These are phyloP conservation scores for Podila clonocystis DNA, from an alignment of 192 early-diverging fungal genomes.

Conservation along the genomic window DNA sequence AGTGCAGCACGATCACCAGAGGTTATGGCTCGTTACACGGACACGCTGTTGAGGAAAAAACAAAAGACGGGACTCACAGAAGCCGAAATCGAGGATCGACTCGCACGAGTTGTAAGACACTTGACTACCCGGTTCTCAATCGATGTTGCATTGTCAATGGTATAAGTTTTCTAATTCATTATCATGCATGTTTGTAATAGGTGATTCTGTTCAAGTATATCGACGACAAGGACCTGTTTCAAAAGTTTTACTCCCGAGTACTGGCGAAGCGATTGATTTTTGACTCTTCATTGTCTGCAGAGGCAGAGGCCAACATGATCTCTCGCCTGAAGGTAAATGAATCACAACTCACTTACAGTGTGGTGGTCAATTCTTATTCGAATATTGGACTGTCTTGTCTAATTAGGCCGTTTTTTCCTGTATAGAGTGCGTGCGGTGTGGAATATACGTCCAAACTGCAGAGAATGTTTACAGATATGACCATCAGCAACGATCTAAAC, in stretches of 20 bases:
- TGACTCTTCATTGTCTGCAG: slow-evolving; percentile 75
- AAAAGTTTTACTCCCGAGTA: slow-evolving; percentile 88
- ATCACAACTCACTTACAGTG: neutral
- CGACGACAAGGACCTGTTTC: slow-evolving; percentile 92
- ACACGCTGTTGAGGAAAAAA: slow-evolving; percentile 75
- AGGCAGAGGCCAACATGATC: slow-evolving; percentile 85
- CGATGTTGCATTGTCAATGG: neutral
- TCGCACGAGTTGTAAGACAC: slow-evolving; percentile 64
- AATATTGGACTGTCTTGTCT: slow-evolving; percentile 4
- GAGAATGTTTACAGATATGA: slow-evolving; percentile 90
- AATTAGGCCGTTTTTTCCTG: neutral
- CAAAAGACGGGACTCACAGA: slow-evolving; percentile 62
- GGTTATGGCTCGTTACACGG: slow-evolving; percentile 85
- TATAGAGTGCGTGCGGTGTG: slow-evolving; percentile 76
- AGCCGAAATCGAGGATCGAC: slow-evolving; percentile 73
- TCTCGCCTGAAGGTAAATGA: slow-evolving; percentile 74
- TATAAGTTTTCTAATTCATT: neutral
- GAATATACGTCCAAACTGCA: slow-evolving; percentile 90
- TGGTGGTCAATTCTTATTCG: neutral
- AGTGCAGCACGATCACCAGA: slow-evolving; percentile 71
- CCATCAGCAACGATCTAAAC: slow-evolving; percentile 76
- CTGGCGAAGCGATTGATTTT: slow-evolving; percentile 87
- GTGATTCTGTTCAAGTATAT: slow-evolving; percentile 87
- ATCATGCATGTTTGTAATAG: slow-evolving; percentile 38
- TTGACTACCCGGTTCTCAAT: neutral